Evolutionary conservation across 257 asterid species (phyloP), one percentile per base, ranked within the genome.

Genomic region (Lavandula angustifolia): DNA sequence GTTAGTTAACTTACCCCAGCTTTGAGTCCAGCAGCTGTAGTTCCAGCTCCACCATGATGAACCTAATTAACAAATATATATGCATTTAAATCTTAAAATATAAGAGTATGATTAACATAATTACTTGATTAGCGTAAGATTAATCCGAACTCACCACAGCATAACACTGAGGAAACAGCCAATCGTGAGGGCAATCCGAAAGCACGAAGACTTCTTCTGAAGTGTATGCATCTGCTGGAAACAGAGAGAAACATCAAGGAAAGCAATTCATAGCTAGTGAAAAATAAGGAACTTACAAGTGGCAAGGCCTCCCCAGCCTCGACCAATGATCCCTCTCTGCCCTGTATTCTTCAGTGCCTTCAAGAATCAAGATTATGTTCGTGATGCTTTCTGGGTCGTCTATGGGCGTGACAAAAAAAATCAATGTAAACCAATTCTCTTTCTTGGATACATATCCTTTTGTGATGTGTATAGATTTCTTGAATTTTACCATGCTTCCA

Each of bases 11-110:
- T 65, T 82, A 86, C 98, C 34, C 95, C 96, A 11, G 96, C 92
- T 84, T 85, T 89, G 57, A 92, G 95, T 60, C 98, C 95, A 12
- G 98, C 96, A 41, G 97, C 98, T 2, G 98, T 92, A 69, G 98
- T 92, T 66, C 96, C 98, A 44, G 98, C 96, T 43, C 98, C 96
- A 59, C 98, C 98, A 63, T 89, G 97, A 78, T 89, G 96, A 70
- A 89, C 96, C 96, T 92, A 22, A 22, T 73, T 35, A 35, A 71
- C 54, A 71, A 32, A 12, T 12, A 3, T 38, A 5, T 12, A 40
- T 12, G n/a, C 3, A 11, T 33, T 5, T 34, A 17, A n/a, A 53
- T 17, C 1, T 29, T 5, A 35, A 11, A 47, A 65, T 7, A 3
- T 46, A 38, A 53, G 64, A 58, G 41, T 22, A 16, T 5, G 54